These are phyloP conservation scores for Xylariomycetidae sp. DNA, from an alignment of 2,329 filamentous ascomycete species.

Conservation along the genomic window DNA sequence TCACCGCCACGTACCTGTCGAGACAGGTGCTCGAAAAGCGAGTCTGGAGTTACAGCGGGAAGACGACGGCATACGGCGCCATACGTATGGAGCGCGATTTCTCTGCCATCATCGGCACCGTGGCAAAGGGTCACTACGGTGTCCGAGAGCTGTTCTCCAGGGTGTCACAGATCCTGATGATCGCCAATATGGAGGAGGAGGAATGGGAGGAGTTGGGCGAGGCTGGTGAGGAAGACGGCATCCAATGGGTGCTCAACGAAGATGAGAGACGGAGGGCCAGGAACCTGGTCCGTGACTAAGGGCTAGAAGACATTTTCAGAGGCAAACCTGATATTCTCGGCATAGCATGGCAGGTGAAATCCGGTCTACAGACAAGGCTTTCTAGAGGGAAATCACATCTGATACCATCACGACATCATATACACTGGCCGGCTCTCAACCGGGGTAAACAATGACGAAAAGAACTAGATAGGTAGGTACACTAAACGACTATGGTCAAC, in stretches of 20 bases:
- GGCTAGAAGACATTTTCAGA: too few species aligned
- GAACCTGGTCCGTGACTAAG: slow-evolving; percentile 43
- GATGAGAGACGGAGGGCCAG: slow-evolving; percentile 61
- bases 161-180: slow-evolving; percentile 63
- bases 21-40: slow-evolving; percentile 74
- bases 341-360: slow-evolving; percentile 5
- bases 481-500: too few species aligned
- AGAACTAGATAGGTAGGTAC: too few species aligned
- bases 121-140: slow-evolving; percentile 57
- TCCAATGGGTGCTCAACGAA: slow-evolving; percentile 53
- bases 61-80: slow-evolving; percentile 69
- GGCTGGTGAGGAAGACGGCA: slow-evolving; percentile 45
- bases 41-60: slow-evolving; percentile 72
- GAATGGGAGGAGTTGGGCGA: slow-evolving; percentile 65
- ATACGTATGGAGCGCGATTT: slow-evolving; percentile 68
- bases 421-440: too few species aligned
- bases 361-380: slow-evolving; percentile 3
- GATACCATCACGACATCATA: too few species aligned
- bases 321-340: slow-evolving; percentile 3
- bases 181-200: slow-evolving; percentile 76
- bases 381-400: too few species aligned
- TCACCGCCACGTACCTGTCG: slow-evolving; percentile 68
- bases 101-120: slow-evolving; percentile 57
- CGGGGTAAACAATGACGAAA: too few species aligned
- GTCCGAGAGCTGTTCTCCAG: slow-evolving; percentile 61